A percentile compares a stretch with the other conserved stretches of the same genome.
Evolutionary conservation across 169 alveolate species (phyloP).

Genomic region (Plasmodium vivax): DNA sequence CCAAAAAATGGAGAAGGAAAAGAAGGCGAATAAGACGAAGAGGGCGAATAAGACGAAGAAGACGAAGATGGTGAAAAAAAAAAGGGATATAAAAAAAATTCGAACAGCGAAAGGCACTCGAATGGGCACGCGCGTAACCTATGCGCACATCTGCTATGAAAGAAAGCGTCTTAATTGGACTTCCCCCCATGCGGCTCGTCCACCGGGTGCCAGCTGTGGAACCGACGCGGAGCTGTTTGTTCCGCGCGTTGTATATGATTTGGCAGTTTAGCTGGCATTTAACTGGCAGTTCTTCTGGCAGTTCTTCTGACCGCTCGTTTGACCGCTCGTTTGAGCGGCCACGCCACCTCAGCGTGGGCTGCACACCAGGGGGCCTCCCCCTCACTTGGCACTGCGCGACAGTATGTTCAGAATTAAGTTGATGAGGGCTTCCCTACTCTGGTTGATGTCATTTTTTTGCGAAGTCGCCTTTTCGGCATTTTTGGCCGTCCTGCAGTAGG

Average conservation of each 20-base stretch:
- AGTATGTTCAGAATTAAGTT: constrained; percentile 10
- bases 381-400: constrained; percentile 31
- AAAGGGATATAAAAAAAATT: not conserved
- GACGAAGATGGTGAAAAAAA: not conserved
- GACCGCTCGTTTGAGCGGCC: not conserved
- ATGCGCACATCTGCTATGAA: not conserved
- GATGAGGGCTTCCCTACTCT: constrained; percentile 27
- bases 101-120: not conserved
- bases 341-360: not conserved
- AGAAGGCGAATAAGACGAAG: no score
- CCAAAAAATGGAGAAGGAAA: not conserved
- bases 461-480: not conserved
- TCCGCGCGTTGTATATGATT: not conserved
- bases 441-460: constrained; percentile 29
- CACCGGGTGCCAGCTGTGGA: not conserved
- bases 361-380: not conserved
- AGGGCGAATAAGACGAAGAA: no score
- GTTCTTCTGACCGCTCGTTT: not conserved
- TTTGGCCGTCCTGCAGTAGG: constrained; percentile 20
- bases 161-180: not conserved
- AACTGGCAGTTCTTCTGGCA: not conserved
- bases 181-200: not conserved
- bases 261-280: no score
- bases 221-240: not conserved
- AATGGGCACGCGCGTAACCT: not conserved